Evolutionary conservation across 306 rosid species (phyloP).

Genomic region (Quercus wislizeni): DNA sequence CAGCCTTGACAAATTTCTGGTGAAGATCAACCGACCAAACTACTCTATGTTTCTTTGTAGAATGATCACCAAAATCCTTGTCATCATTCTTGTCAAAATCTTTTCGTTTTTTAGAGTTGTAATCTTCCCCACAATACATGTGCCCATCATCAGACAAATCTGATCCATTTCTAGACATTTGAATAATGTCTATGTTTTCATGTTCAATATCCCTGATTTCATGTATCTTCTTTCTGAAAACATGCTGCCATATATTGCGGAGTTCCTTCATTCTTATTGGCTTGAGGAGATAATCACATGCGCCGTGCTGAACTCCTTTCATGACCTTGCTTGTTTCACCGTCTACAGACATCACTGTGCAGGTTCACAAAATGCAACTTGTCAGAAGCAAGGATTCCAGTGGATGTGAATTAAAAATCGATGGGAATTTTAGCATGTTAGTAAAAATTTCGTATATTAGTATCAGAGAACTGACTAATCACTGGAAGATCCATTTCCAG

Average conservation of each 20-base stretch:
- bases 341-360: slow-evolving; percentile 97
- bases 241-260: slow-evolving; percentile 95
- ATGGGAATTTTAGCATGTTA: slow-evolving; percentile 22
- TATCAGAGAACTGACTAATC: slow-evolving; percentile 73
- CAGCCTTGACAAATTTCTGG: slow-evolving; percentile 96
- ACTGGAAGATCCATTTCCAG: slow-evolving; percentile 99
- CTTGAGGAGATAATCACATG: slow-evolving; percentile 95
- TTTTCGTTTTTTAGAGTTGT: slow-evolving; percentile 69
- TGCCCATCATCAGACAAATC: slow-evolving; percentile 77
- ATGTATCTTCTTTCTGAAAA: slow-evolving; percentile 78
- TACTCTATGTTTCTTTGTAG: slow-evolving; percentile 85
- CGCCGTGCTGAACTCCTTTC: slow-evolving; percentile 99
- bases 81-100: slow-evolving; percentile 68
- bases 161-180: slow-evolving; percentile 55
- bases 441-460: slow-evolving; percentile 26
- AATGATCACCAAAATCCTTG: slow-evolving; percentile 62
- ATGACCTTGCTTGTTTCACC: slow-evolving; percentile 97
- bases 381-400: slow-evolving; percentile 37
- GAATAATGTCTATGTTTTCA: slow-evolving; percentile 64
- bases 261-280: slow-evolving; percentile 99
- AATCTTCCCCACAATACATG: slow-evolving; percentile 58
- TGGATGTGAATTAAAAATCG: slow-evolving; percentile 22
- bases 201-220: slow-evolving; percentile 86
- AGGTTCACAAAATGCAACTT: slow-evolving; percentile 35
- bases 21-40: slow-evolving; percentile 99